Percentiles rank a stretch among this genome's conserved stretches.
These are phyloP conservation scores for Dactylellina cionopaga DNA, from an alignment of 2,329 filamentous ascomycete species.

Conservation along the genomic window DNA sequence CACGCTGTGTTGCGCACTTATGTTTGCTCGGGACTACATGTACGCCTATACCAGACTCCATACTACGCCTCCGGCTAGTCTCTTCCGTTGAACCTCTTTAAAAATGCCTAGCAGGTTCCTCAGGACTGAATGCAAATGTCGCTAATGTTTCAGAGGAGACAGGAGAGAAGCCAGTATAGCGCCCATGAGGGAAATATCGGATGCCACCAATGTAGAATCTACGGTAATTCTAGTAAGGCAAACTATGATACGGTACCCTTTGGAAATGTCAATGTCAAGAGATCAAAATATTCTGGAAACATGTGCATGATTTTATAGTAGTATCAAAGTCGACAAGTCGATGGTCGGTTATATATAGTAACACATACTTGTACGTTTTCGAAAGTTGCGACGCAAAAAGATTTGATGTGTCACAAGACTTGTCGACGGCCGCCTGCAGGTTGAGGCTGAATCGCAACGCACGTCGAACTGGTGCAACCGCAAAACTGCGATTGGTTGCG, in stretches of 20 bases:
- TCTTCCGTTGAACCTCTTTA: neutral
- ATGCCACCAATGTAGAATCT: too few relatives aligned
- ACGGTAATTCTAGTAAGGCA: too few relatives aligned
- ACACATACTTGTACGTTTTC: too few relatives aligned
- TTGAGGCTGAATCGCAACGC: slow-evolving; percentile 44
- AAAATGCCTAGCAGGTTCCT: slow-evolving; percentile 11
- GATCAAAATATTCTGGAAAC: too few relatives aligned
- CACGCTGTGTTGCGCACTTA: slow-evolving; percentile 28
- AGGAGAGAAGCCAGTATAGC: neutral
- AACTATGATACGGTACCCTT: too few relatives aligned
- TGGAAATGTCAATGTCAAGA: too few relatives aligned
- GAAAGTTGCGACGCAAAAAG: too few relatives aligned
- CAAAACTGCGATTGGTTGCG: slow-evolving; percentile 20
- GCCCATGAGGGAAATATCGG: slow-evolving; percentile 14
- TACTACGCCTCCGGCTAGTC: slow-evolving; percentile 2
- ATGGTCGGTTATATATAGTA: slow-evolving; percentile 36
- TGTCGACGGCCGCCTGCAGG: slow-evolving; percentile 34
- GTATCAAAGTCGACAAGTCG: neutral
- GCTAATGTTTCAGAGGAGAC: slow-evolving; percentile 14
- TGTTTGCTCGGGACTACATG: slow-evolving; percentile 18
- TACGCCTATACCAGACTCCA: slow-evolving; percentile 1
- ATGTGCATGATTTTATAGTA: too few relatives aligned
- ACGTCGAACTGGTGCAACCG: slow-evolving; percentile 9
- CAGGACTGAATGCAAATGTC: slow-evolving; percentile 10
- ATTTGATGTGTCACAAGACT: slow-evolving; percentile 45